Percentiles rank a stretch among this genome's conserved stretches.
Conservation (phyloP, 805 yeast species). For the Candida ortonii region DNA sequence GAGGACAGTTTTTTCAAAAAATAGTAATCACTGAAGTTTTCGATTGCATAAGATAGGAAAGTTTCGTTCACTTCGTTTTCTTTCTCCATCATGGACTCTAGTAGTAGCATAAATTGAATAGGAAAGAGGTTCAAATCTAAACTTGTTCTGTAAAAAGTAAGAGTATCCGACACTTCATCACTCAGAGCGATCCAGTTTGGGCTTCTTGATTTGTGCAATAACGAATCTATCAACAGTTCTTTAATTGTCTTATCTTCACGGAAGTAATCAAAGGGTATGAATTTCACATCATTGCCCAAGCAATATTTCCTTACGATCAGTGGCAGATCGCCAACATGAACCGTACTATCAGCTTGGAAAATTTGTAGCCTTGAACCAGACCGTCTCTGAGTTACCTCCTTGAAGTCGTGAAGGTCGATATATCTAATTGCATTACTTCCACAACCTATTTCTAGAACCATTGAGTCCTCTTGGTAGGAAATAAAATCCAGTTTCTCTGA, state of each 20-base stretch:
- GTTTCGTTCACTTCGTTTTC: slow-evolving; percentile 5
- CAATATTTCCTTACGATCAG: slow-evolving; percentile 4
- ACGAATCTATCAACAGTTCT: slow-evolving; percentile 1
- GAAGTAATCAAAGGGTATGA: slow-evolving; percentile 11
- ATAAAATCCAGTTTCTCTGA: too few species aligned
- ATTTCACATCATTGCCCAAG: slow-evolving; percentile 8
- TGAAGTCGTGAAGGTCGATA: too few species aligned
- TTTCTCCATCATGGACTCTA: slow-evolving; percentile 5
- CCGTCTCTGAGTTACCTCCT: too few species aligned
- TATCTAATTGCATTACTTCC: too few species aligned
- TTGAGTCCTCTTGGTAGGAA: too few species aligned
- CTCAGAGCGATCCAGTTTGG: slow-evolving; percentile 10
- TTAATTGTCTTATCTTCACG: slow-evolving; percentile 1
- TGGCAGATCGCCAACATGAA: slow-evolving; percentile 14
- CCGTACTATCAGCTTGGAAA: slow-evolving; percentile 3
- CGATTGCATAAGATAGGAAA: slow-evolving; percentile 16
- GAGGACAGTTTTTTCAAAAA: slow-evolving; percentile 12
- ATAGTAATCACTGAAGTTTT: slow-evolving; percentile 9
- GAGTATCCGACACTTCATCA: slow-evolving; percentile 5
- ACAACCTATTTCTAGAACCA: too few species aligned
- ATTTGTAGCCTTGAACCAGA: slow-evolving; percentile 7
- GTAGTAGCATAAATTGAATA: slow-evolving; percentile 8
- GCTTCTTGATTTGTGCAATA: not conserved
- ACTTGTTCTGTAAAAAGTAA: slow-evolving; percentile 10
- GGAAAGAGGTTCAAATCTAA: slow-evolving; percentile 6